These are phyloP conservation scores for Cadophora malorum DNA, from an alignment of 2,329 filamentous ascomycete genomes.

Conservation along the genomic window DNA sequence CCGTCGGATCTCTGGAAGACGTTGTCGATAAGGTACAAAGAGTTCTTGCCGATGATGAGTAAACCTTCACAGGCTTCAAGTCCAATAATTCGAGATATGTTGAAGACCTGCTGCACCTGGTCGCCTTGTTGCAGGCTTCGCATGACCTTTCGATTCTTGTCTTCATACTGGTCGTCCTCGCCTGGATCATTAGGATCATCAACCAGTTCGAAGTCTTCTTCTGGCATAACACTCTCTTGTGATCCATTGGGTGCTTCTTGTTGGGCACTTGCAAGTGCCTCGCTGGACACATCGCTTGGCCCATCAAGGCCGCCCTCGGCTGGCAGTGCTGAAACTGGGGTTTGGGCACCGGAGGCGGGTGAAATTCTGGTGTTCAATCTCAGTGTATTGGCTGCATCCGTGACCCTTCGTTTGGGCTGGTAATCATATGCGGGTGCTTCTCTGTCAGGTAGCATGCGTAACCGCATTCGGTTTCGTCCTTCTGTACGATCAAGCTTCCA, in stretches of 20 bases:
- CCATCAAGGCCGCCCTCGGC: constrained; percentile 26
- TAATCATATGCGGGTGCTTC: constrained; percentile 73
- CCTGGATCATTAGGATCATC: constrained; percentile 90
- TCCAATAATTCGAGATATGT: constrained; percentile 92
- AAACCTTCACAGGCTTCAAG: constrained; percentile 94
- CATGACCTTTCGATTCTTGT: constrained; percentile 99
- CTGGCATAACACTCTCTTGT: constrained; percentile 49
- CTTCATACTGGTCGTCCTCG: constrained; percentile 84
- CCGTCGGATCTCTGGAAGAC: constrained; percentile 95
- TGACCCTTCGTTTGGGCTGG: constrained; percentile 79
- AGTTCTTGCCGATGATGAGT: constrained; percentile 89
- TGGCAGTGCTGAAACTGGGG: constrained; percentile 28
- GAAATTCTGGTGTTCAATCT: constrained; percentile 45
- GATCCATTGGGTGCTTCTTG: constrained; percentile 28
- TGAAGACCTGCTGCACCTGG: constrained; percentile 91
- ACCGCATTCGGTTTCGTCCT: constrained; percentile 91
- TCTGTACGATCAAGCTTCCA: constrained; percentile 98
- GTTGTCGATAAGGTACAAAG: constrained; percentile 93
- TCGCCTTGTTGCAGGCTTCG: constrained; percentile 89
- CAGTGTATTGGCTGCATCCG: constrained; percentile 49
- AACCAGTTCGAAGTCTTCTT: constrained; percentile 95
- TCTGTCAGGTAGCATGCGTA: constrained; percentile 83
- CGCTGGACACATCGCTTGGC: constrained; percentile 27
- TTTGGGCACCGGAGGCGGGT: constrained; percentile 17
- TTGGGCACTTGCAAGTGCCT: constrained; percentile 27